Evolutionary conservation across 306 rosid genomes (phyloP).

Genomic region (Lathyrus oleraceus): DNA sequence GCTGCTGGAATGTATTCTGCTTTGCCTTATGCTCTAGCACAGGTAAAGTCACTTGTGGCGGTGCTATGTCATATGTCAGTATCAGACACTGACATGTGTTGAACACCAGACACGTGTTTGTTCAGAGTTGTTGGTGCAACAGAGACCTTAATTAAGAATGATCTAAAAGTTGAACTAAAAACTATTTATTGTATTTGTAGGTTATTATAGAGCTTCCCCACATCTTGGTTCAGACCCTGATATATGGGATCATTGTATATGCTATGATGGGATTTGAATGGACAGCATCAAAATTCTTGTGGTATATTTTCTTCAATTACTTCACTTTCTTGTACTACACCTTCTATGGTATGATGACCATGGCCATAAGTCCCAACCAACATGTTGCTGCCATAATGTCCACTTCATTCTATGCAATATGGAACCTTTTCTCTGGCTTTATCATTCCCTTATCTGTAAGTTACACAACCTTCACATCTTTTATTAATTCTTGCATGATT

Average conservation of each 20-base stretch:
- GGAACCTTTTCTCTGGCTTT: slow-evolving; percentile 85
- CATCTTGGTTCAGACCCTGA: slow-evolving; percentile 54
- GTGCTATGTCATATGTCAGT: too few relatives aligned
- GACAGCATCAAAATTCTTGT: slow-evolving; percentile 66
- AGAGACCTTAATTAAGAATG: neutral
- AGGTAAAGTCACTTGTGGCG: slow-evolving; percentile 37
- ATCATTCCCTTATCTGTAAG: slow-evolving; percentile 70
- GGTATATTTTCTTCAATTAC: slow-evolving; percentile 77
- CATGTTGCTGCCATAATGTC: slow-evolving; percentile 62
- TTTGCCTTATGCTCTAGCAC: slow-evolving; percentile 69
- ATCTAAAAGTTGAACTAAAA: slow-evolving; percentile 11
- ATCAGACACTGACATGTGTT: too few relatives aligned
- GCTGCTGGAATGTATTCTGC: slow-evolving; percentile 88
- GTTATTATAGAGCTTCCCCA: slow-evolving; percentile 70
- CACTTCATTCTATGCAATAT: slow-evolving; percentile 61
- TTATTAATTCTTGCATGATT: slow-evolving; percentile 35
- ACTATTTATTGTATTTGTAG: slow-evolving; percentile 43
- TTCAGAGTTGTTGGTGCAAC: too few relatives aligned
- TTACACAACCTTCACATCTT: slow-evolving; percentile 25
- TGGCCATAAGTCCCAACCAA: slow-evolving; percentile 72
- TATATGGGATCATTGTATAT: slow-evolving; percentile 72
- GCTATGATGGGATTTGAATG: slow-evolving; percentile 79
- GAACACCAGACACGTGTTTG: too few relatives aligned
- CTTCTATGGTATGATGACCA: slow-evolving; percentile 86
- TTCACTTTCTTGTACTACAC: slow-evolving; percentile 73